Evolutionary conservation across 108 stramenopile genomes (phyloP), one percentile per base, ranked within the genome.

Genomic region (Fragilaria crotonensis): DNA sequence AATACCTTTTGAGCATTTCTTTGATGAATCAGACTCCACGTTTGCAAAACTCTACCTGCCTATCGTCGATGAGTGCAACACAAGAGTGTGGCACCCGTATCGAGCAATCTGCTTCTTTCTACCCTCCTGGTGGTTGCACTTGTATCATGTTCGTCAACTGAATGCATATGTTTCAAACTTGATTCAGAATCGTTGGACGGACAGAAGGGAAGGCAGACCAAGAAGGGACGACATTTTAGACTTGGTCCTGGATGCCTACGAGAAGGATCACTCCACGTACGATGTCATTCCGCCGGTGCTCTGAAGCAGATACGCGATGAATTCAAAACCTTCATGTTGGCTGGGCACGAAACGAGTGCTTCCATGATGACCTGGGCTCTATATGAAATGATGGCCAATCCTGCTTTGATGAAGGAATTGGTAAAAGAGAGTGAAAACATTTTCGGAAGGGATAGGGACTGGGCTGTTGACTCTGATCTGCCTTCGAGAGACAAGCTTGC

Each of bases 31-130:
- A 22, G 66, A 67, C 30, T 50, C 59, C 27, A 67, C 66, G 18
- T 67, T 67, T 67, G 66, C 66, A 9, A 57, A 48, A 19, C 25
- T 60, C 4, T 67, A 67, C 48, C 26, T 67, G 51, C 66, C 66
- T 32, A 67, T 67, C 47, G 59, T 67, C 30, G 66, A 67, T 19
- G 66, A 67, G 49, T 48, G 62, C 20, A 59, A 67, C 27, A 26
- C 44, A 17, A 48, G 66, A 2, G 66, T 67, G 5, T 67, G 66
- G 66, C 45, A 50, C 28, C 66, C 66, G 4, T 32, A 67, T 33
- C 46, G 66, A 33, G 30, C 49, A 20, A 60, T 52, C 33, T 26
- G 52, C 27, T 52, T 60, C 27, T 21, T 59, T 41, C 21, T 67
- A 36, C 66, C 66, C 25, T 22, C 27, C n/a, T 67, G 23, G 23